These are phyloP conservation scores for Solioccasus polychromus DNA, from an alignment of 768 basidiomycete species.

Conservation along the genomic window DNA sequence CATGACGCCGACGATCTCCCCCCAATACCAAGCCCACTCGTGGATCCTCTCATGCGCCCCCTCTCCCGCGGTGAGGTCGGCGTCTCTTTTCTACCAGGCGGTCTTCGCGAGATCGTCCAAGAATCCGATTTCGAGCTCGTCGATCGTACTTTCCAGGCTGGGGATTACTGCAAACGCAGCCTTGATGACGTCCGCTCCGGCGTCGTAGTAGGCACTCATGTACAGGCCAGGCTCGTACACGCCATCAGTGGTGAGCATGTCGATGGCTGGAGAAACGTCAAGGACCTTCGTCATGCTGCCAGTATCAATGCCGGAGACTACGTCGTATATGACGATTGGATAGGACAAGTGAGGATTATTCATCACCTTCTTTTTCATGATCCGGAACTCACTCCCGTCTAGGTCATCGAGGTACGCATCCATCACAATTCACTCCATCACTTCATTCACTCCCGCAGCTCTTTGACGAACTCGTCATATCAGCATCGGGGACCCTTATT, in stretches of 20 bases:
- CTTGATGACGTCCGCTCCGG: constrained; percentile 74
- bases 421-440: not conserved
- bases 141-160: constrained; percentile 73
- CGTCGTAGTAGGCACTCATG: constrained; percentile 62
- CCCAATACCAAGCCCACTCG: constrained; percentile 36
- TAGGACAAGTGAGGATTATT: constrained; percentile 70
- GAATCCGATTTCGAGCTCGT: constrained; percentile 69
- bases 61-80: constrained; percentile 80
- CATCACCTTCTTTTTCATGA: constrained; percentile 6
- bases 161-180: constrained; percentile 80
- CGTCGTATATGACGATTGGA: constrained; percentile 81
- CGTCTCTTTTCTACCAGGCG: constrained; percentile 61
- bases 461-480: constrained; percentile 78
- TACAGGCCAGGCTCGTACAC: constrained; percentile 70
- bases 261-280: constrained; percentile 58
- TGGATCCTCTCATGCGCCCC: constrained; percentile 74
- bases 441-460: constrained; percentile 45
- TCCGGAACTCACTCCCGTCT: constrained; percentile 11
- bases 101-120: constrained; percentile 61
- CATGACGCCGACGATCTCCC: constrained; percentile 77
- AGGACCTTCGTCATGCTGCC: constrained; percentile 54
- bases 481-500: constrained; percentile 66
- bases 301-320: constrained; percentile 78
- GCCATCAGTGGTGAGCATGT: constrained; percentile 62
- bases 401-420: constrained; percentile 73